Evolutionary conservation across 2,329 filamentous ascomycete genomes (phyloP), one percentile per base, ranked within the genome.

Genomic region (Colletotrichum paranaense): DNA sequence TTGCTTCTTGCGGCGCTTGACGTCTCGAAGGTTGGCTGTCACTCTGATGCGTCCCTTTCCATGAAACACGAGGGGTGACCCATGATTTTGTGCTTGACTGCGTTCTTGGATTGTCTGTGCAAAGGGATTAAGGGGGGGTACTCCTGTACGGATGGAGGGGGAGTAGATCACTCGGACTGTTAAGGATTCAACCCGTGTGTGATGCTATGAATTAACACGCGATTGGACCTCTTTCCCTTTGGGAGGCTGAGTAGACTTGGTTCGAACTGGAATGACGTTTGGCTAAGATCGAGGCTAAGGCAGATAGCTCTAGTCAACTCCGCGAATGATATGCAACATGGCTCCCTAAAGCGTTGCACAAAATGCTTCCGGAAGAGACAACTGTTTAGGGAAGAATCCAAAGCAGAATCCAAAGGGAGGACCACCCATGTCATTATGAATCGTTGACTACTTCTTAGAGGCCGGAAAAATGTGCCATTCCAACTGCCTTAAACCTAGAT

Each of bases 61-160:
- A 49, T 73, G 71, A 73, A 73, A 73, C 71, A 57, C 56, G 46
- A 73, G 68, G 67, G 71, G 55, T 60, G 46, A 69, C 49, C 67
- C 67, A 62, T 73, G 71, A 68, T 73, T 59, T n/a, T 68, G 49
- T 65, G 59, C 59, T 56, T 42, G 42, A 49, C 53, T 64, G 16
- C 62, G 58, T 32, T 32, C 59, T 69, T 59, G 62, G 62, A 30
- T 49, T 66, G 71, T 70, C 71, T 22, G 71, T 71, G 71, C 71
- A 65, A 52, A 30, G 59, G 38, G 38, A 42, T 42, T 19, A 42
- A 35, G 62, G 62, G 49, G 62, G 19, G 19, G 42, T 22, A 49
- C 19, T 22, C 19, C 19, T 42, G 38, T 42, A 19, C 38, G 38
- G 38, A 22, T 49, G n/a, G 42, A 49, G 42, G 19, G 19, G 9